Conservation (phyloP, 1,139 yeast genomes). For the Debaryomycetaceae sp. region DNA sequence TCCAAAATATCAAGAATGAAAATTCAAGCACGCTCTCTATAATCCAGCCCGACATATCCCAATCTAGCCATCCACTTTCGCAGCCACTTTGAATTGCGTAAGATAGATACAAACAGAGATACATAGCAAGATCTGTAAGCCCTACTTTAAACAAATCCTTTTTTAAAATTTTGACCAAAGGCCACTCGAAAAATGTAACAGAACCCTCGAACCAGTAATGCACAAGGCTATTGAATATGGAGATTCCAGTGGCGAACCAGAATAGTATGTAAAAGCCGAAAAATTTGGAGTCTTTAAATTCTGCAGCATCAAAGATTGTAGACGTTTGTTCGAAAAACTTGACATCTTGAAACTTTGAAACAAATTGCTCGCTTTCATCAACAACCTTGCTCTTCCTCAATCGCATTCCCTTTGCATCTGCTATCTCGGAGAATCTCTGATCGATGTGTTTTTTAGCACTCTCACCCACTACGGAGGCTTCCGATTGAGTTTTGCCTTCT, state of each 20-base stretch:
- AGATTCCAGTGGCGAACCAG: constrained; percentile 63
- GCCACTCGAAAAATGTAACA: constrained; percentile 37
- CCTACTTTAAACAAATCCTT: constrained; percentile 63
- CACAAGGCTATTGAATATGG: constrained; percentile 46
- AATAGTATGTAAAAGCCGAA: constrained; percentile 66
- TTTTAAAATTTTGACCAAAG: constrained; percentile 48
- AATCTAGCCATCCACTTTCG: constrained; percentile 38
- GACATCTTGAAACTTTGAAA: constrained; percentile 44
- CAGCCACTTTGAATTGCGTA: constrained; percentile 54
- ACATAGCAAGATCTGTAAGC: constrained; percentile 68
- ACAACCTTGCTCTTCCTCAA: background rate
- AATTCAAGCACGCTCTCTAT: constrained; percentile 58
- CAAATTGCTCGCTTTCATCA: constrained; percentile 3
- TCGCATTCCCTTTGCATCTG: background rate
- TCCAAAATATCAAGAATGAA: constrained; percentile 45
- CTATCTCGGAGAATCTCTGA: background rate
- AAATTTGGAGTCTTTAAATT: constrained; percentile 42
- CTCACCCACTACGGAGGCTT: constrained; percentile 28
- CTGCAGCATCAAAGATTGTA: constrained; percentile 49
- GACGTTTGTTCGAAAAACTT: constrained; percentile 36
- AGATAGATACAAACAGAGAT: constrained; percentile 55
- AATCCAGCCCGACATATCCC: constrained; percentile 63
- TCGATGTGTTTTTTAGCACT: background rate
- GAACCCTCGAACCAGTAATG: constrained; percentile 34
- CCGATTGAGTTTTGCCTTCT: constrained; percentile 28